Evolutionary conservation across 257 asterid genomes (phyloP), one percentile per base, ranked within the genome.

Genomic region (Jacaranda mimosifolia): DNA sequence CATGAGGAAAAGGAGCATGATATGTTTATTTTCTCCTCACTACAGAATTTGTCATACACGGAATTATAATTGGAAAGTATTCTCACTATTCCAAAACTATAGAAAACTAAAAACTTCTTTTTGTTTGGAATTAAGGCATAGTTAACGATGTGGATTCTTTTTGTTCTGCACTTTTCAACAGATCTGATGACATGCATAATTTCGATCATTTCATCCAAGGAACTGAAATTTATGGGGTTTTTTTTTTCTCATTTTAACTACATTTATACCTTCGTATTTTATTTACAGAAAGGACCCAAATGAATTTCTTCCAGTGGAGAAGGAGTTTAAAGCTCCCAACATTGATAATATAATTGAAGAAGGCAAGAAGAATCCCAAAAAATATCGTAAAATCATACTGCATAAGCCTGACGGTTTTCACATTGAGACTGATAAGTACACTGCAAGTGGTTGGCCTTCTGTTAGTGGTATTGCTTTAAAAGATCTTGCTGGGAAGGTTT

Each of bases 371-470:
- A 87, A 59, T 74, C 89, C 99, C 35, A 86, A 89, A 12, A 96
- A 96, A 79, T 83, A 17, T 74, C 88, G 96, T n/a, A 91, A 88
- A 80, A 96, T 96, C 83, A 80, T 73, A 63, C 83, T 96, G 82
- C 87, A 87, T 58, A 96, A 88, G 81, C 84, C 90, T 63, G 88
- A 90, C 76, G 86, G 82, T 66, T 87, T 84, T 68, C 72, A 77
- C 60, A 76, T 89, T 18, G 84, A 82, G 85, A 67, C 93, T 46
- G 97, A 91, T 69, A 86, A 90, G 83, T 93, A 79, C 86, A 96
- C 99, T 11, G 88, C 94, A 43, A 91, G 96, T 76, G 99, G 99
- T 68, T 96, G 99, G 99, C 99, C 99, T 68, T 93, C 98, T 63
- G 89, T 89, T 59, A 81, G 97, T 75, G 98, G 97, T 52, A 94